Evolutionary conservation across 495 filamentous ascomycete species (phyloP), one percentile per base, ranked within the genome.

Genomic region (Aspergillus nidulans): DNA sequence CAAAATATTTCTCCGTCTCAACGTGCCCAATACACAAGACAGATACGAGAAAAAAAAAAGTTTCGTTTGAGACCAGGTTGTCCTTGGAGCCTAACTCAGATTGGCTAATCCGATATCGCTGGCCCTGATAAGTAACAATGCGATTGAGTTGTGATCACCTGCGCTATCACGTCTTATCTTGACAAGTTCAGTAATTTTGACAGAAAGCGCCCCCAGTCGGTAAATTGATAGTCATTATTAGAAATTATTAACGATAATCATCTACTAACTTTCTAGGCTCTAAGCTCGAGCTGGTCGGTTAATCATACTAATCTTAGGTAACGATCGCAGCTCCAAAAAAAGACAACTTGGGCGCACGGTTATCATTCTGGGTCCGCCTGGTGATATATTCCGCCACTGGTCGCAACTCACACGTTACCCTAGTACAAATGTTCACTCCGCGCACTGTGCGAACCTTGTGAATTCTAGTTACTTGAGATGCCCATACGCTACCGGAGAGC

Each of bases 71-170:
- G n/a, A 39, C 36, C 3, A 18, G 36, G 3, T 16, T 39, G 8
- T 39, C n/a, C n/a, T 39, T 39, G 15, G 15, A 39, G n/a, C 36
- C 36, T 16, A 23, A 45, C 42, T 45, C 42, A 26, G 15, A 45
- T n/a, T 45, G 19, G 41, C 36, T n/a, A 12, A 26, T 45, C 42
- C 42, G 42, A 45, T 45, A 45, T 45, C 42, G 42, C 42, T 25
- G 41, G 8, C 19, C 10, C 8, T 5, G 41, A 43, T 43, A n/a
- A n/a, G n/a, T n/a, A 43, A 43, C 41, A 43, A 43, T 43, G 41
- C 3, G 19, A 20, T 23, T 23, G 41, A 20, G 23, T 43, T 23
- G 41, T 23, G 13, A n/a, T 42, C 39, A 42, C 39, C 39, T 6
- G 32, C 32, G 41, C 20, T 45, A 45, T 45, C 42, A 25, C 42